phyloP scores from a whole-genome alignment of 345 rosid genomes.

The Cochlearia excelsa region DNA sequence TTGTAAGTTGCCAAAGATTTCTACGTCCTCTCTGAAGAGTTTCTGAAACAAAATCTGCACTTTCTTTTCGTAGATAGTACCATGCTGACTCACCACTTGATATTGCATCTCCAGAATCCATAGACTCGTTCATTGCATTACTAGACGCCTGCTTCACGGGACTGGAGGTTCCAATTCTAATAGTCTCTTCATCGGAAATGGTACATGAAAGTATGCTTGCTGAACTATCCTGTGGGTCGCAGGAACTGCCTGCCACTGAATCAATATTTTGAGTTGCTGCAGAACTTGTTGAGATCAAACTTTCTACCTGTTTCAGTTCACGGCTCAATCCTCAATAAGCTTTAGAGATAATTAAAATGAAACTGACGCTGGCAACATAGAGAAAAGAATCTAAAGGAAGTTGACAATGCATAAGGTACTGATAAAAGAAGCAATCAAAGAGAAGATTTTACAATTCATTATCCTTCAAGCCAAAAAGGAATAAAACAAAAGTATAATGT shows the following conservation, averaged over 20 bases:
- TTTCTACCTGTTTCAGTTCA: slow-evolving; percentile 42
- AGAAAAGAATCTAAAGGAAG: slow-evolving; percentile 8
- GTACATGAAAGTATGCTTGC: slow-evolving; percentile 36
- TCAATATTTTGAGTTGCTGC: slow-evolving; percentile 40
- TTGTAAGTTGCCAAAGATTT: slow-evolving; percentile 97
- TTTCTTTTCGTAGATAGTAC: slow-evolving; percentile 93
- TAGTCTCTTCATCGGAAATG: slow-evolving; percentile 41
- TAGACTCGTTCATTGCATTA: slow-evolving; percentile 41
- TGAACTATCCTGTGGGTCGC: slow-evolving; percentile 39
- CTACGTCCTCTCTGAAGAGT: slow-evolving; percentile 87
- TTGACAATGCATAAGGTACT: slow-evolving; percentile 11
- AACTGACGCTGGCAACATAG: slow-evolving; percentile 2
- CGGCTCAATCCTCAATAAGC: slow-evolving; percentile 38
- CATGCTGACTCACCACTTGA: slow-evolving; percentile 79
- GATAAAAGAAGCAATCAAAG: slow-evolving; percentile 13
- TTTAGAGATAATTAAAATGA: slow-evolving; percentile 15
- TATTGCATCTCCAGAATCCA: slow-evolving; percentile 51
- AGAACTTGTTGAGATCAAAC: slow-evolving; percentile 35
- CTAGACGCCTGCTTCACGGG: slow-evolving; percentile 31
- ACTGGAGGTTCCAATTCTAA: slow-evolving; percentile 35
- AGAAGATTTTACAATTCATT: neutral
- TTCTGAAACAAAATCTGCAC: slow-evolving; percentile 74
- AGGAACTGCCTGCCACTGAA: slow-evolving; percentile 39
- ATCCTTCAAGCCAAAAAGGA: slow-evolving; percentile 14
- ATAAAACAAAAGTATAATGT: slow-evolving; percentile 1